Percentiles rank a stretch among this genome's conserved stretches.
Evolutionary conservation across 768 basidiomycete genomes (phyloP).

Genomic region (Podaxis sp.): DNA sequence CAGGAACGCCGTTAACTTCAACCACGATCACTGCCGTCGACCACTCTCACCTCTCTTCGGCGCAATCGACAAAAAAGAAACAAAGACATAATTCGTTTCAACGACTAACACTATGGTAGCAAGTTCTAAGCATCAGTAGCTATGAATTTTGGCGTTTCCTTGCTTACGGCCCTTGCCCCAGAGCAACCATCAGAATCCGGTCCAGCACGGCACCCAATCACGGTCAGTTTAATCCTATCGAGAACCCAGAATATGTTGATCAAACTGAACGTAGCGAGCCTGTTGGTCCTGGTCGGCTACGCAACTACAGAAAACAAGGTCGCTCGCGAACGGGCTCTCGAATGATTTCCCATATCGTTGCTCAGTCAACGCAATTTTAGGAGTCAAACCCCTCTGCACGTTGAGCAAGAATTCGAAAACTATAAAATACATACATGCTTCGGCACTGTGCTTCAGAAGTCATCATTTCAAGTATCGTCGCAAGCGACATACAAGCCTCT

Average conservation of each 20-base stretch:
- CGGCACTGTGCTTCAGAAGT: background rate
- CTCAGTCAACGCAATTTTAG: background rate
- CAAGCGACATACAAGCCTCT: background rate
- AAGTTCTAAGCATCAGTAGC: background rate
- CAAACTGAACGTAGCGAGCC: background rate
- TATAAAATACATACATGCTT: background rate
- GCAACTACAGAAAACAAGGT: background rate
- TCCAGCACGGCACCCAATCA: too few relatives aligned
- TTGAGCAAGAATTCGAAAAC: background rate
- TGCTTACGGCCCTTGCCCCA: background rate
- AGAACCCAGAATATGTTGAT: background rate
- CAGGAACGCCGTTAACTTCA: background rate
- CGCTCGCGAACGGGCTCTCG: background rate
- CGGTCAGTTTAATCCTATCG: background rate
- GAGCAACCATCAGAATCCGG: background rate
- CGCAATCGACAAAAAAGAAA: background rate
- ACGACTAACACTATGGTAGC: background rate
- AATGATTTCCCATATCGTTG: background rate
- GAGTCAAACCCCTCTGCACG: background rate
- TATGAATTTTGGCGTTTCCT: background rate
- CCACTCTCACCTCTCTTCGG: background rate
- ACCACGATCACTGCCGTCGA: too few relatives aligned
- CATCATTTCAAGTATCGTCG: slow-evolving; percentile 3
- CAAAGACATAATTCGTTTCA: background rate
- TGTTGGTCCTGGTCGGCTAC: background rate